Evolutionary conservation across 768 basidiomycete genomes (phyloP).

Genomic region (Stropharia rugosoannulata): DNA sequence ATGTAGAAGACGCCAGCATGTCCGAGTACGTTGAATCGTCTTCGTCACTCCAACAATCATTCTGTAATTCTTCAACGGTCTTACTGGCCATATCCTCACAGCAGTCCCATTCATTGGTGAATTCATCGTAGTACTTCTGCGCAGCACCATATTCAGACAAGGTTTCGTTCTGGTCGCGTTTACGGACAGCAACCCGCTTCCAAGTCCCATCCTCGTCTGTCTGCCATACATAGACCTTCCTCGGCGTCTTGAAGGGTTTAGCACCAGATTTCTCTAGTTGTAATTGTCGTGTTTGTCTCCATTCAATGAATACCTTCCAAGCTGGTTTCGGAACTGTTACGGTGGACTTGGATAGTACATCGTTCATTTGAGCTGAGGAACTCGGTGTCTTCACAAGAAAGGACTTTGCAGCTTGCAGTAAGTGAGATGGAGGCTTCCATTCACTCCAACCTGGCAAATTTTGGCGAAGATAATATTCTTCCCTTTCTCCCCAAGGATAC

Average conservation of each 20-base stretch:
- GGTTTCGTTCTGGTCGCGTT: neutral
- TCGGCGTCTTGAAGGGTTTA: neutral
- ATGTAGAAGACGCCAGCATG: no score
- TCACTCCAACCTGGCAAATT: neutral
- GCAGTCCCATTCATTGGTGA: slow-evolving; percentile 9
- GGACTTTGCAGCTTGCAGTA: neutral
- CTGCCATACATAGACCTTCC: slow-evolving; percentile 11
- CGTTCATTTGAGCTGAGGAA: neutral
- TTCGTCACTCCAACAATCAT: neutral
- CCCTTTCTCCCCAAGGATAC: no score
- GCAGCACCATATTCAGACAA: neutral
- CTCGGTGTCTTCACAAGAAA: neutral
- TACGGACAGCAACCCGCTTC: neutral
- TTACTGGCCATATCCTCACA: slow-evolving; percentile 3
- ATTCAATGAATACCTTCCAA: slow-evolving; percentile 6
- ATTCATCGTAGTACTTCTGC: no score
- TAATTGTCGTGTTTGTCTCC: neutral
- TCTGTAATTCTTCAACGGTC: neutral
- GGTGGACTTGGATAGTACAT: no score
- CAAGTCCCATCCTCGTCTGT: neutral
- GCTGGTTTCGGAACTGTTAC: no score
- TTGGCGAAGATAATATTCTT: neutral
- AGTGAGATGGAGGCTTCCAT: neutral
- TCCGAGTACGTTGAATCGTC: neutral
- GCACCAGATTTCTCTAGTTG: neutral